Evolutionary conservation across 1,284 basidiomycete species (phyloP), one percentile per base, ranked within the genome.

Genomic region (Ceratobasidium sp.): DNA sequence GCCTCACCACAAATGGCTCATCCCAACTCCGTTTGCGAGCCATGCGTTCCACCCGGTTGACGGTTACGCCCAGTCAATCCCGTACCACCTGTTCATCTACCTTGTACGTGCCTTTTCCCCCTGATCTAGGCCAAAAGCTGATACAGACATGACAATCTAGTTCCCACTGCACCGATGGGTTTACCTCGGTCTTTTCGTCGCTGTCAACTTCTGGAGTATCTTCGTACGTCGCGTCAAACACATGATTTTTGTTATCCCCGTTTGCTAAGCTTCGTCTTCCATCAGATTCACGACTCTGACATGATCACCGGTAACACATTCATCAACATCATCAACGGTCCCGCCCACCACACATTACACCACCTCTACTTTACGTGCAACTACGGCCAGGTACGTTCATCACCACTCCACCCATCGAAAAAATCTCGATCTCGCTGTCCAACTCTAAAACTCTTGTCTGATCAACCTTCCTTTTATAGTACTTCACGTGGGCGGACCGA

Each of bases 1-100:
- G 86, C 96, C 97, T 0, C 97, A 99, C 86, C 97, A 99, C 90
- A 98, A 96, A 86, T 99, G 98, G 98, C 89, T 99, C 82, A 91
- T 99, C 78, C 97, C 97, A 6, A 98, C 97, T 0, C 97, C 97
- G 0, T 99, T 95, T 83, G 95, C 98, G 33, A 97, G 97, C 49
- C 94, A 98, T 84, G 97, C 97, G 0, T 99, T 99, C 92, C 97
- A 99, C 87, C 96, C 96, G 0, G 85, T 99, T 26, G 97, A 99
- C 85, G 97, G 97, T 1, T 99, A 95, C 84, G 85, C 92, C 26
- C 98, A 99, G 86, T 97, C 96, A 13, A 84, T 99, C 6, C 97
- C 97, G 1, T 99, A 99, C 85, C 97, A 99, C 86, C 83, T 97
- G 81, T 98, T 97, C 87, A 90, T 95, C 82, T 96, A 93, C 87